phyloP scores from a whole-genome alignment of 208 protist genomes.

The Leishmania tropica region DNA sequence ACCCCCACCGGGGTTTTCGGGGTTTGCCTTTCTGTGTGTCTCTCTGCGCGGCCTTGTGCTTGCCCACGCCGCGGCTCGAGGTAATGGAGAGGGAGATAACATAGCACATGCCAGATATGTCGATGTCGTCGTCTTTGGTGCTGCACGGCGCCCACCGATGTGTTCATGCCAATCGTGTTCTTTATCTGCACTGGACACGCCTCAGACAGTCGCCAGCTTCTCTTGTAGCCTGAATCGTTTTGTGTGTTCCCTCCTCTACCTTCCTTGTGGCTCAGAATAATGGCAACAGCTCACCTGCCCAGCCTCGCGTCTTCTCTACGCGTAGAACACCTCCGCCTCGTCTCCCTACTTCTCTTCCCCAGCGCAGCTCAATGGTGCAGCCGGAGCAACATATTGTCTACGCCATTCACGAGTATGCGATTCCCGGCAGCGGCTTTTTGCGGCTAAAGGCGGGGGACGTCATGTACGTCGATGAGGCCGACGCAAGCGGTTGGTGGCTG shows the following conservation, averaged over 20 bases:
- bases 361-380: conserved; percentile 14
- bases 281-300: neutral
- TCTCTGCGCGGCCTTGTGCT: neutral
- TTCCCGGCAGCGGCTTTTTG: conserved; percentile 50
- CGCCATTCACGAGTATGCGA: conserved; percentile 62
- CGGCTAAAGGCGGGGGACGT: conserved; percentile 52
- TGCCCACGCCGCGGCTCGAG: neutral
- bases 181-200: too few species aligned
- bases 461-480: conserved; percentile 57
- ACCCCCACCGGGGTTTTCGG: too few species aligned
- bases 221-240: neutral
- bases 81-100: neutral
- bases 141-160: neutral
- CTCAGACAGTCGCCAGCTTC: neutral
- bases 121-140: neutral
- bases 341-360: neutral
- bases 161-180: neutral
- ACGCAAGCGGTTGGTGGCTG: conserved; percentile 79
- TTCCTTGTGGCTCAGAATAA: neutral
- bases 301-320: neutral
- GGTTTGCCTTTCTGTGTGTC: neutral
- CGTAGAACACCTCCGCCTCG: neutral
- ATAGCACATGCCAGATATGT: too few species aligned
- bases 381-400: conserved; percentile 33
- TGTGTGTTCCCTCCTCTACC: neutral